Percentiles rank a stretch among this genome's conserved stretches.
phyloP scores from a whole-genome alignment of 2,329 filamentous ascomycete species.

The Ceratocystis eucalypticola region DNA sequence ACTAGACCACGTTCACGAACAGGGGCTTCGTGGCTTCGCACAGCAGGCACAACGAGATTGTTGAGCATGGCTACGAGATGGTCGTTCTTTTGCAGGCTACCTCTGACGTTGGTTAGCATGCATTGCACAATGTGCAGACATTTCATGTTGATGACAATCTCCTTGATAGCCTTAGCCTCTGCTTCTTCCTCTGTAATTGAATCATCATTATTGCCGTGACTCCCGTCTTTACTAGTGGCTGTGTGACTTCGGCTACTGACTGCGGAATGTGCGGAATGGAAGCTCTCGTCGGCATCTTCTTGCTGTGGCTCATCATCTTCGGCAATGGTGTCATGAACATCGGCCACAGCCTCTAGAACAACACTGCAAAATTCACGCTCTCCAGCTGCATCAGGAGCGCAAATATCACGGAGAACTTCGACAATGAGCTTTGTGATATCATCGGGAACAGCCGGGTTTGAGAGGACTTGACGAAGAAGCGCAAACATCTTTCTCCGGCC shows the following conservation, averaged over 20 bases:
- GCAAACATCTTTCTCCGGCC: constrained; percentile 93
- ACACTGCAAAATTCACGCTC: constrained; percentile 74
- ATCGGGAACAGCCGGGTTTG: constrained; percentile 76
- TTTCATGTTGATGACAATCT: constrained; percentile 97
- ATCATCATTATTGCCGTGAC: constrained; percentile 24
- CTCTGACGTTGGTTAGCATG: constrained; percentile 87
- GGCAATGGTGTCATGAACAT: constrained; percentile 88
- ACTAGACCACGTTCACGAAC: constrained; percentile 82
- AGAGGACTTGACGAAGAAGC: constrained; percentile 71
- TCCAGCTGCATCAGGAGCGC: constrained; percentile 57
- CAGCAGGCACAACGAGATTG: constrained; percentile 88
- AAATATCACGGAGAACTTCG: constrained; percentile 69
- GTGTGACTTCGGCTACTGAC: constrained; percentile 47
- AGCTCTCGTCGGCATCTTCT: constrained; percentile 54
- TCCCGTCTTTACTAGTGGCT: constrained; percentile 33
- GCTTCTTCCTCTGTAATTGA: constrained; percentile 48
- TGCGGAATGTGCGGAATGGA: constrained; percentile 84
- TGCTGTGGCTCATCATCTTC: constrained; percentile 43
- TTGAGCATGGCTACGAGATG: constrained; percentile 97
- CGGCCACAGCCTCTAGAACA: constrained; percentile 84
- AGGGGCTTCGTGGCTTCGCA: constrained; percentile 81
- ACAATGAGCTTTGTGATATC: constrained; percentile 81
- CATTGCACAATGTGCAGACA: constrained; percentile 94
- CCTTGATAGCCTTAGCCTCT: constrained; percentile 63
- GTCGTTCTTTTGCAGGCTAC: constrained; percentile 75